A percentile compares a stretch with the other conserved stretches of the same genome.
These are phyloP conservation scores for Fusarium beomiforme DNA, from an alignment of 2,329 filamentous ascomycete genomes.

Conservation along the genomic window DNA sequence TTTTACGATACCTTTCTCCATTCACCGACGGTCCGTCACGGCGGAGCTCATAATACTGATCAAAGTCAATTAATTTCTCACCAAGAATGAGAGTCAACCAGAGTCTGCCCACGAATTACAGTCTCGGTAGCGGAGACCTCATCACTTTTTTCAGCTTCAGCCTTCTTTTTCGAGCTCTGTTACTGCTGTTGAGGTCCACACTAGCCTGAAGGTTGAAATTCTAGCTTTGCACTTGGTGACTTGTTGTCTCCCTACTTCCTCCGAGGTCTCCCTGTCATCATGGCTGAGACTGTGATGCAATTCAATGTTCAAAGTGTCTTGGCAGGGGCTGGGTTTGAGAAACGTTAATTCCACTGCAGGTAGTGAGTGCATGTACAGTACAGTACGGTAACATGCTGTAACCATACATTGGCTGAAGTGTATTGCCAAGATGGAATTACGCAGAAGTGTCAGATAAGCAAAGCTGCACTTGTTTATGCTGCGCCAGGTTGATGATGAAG, in stretches of 20 bases:
- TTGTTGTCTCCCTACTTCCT: background rate
- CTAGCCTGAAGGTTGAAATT: background rate
- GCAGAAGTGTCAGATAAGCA: conserved; percentile 8
- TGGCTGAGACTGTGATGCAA: conserved; percentile 35
- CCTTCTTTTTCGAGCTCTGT: background rate
- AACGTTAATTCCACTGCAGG: conserved; percentile 7
- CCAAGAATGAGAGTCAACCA: conserved; percentile 22
- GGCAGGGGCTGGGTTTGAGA: conserved; percentile 37
- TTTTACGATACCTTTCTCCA: conserved; percentile 6
- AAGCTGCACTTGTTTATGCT: conserved; percentile 9
- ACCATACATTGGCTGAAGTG: background rate
- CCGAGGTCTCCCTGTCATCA: conserved; percentile 4
- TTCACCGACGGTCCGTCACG: background rate
- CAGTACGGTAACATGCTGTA: background rate
- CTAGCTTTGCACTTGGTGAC: background rate
- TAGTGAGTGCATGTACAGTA: background rate
- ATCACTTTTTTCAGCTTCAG: conserved; percentile 6
- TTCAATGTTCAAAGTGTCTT: conserved; percentile 29
- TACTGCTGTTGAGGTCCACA: conserved; percentile 1
- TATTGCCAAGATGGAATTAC: conserved; percentile 20
- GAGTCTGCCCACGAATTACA: conserved; percentile 14
- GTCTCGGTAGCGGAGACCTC: conserved; percentile 6
- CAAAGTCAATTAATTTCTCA: conserved; percentile 9
- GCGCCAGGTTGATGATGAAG: conserved; percentile 31
- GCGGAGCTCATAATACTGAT: conserved; percentile 1